Evolutionary conservation across 306 rosid species (phyloP).

Genomic region (Glycine soja): DNA sequence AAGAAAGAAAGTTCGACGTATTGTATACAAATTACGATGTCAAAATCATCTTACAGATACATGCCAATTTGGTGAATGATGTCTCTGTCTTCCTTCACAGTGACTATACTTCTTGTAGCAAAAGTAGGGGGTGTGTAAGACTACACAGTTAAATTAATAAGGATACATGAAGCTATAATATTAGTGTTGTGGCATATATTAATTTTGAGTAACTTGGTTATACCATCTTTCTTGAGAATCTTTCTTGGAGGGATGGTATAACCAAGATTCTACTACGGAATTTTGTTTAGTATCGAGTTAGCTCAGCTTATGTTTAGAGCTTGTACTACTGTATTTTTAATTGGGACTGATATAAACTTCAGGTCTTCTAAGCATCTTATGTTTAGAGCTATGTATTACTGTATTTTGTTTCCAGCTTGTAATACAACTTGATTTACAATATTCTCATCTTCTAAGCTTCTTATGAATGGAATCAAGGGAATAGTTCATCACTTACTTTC

Average conservation of each 20-base stretch:
- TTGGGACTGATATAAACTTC: no score
- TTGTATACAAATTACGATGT: background rate
- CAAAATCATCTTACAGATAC: conserved; percentile 26
- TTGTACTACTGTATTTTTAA: no score
- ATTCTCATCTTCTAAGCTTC: no score
- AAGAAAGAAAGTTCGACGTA: background rate
- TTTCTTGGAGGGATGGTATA: conserved; percentile 48
- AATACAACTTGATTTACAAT: no score
- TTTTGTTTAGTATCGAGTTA: no score
- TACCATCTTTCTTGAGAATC: conserved; percentile 45
- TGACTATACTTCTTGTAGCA: background rate
- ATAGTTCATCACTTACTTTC: no score
- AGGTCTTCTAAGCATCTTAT: no score
- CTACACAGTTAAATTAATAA: background rate
- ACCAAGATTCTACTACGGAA: background rate
- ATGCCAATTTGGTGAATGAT: background rate
- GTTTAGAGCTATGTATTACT: no score
- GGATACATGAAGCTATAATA: background rate
- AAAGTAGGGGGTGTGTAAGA: conserved; percentile 15
- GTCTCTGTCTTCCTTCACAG: background rate
- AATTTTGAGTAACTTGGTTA: background rate
- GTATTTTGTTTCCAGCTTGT: no score
- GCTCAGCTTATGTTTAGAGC: no score
- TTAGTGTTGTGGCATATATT: background rate
- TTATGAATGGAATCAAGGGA: no score